These are phyloP conservation scores for Orobanche coerulescens DNA, from an alignment of 257 asterid genomes.

Conservation along the genomic window DNA sequence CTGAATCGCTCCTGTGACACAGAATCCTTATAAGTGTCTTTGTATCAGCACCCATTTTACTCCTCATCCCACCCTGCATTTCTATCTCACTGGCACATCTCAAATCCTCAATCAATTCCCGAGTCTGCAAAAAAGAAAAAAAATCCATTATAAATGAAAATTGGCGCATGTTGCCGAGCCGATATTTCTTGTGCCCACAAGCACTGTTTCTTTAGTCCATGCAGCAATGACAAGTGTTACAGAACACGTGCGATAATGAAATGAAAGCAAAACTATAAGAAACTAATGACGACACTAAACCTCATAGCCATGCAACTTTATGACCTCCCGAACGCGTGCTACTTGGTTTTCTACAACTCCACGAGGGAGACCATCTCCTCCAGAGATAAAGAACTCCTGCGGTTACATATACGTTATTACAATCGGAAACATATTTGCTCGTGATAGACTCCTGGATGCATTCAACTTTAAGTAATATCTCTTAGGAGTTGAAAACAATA, in stretches of 20 bases:
- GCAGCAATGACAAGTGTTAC: too few species aligned
- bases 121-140: conserved; percentile 43
- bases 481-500: not conserved
- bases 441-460: not conserved
- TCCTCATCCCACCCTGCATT: conserved; percentile 68
- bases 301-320: conserved; percentile 74
- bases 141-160: too few species aligned
- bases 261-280: too few species aligned
- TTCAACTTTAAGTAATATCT: conserved; percentile 1
- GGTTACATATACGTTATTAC: conserved; percentile 6
- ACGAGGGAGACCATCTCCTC: conserved; percentile 99
- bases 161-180: not conserved
- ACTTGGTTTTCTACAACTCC: conserved; percentile 97
- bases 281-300: conserved; percentile 40
- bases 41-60: conserved; percentile 73
- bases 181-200: too few species aligned
- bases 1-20: conserved; percentile 84
- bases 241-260: too few species aligned
- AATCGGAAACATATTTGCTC: not conserved
- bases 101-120: conserved; percentile 84
- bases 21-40: conserved; percentile 72
- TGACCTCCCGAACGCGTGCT: conserved; percentile 64
- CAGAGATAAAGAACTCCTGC: conserved; percentile 90
- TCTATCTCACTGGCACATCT: conserved; percentile 73
- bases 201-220: too few species aligned